Base-by-base conservation (phyloP, 371 early-diverging fungal genomes). In the Apophysomyces trapeziformis region DNA sequence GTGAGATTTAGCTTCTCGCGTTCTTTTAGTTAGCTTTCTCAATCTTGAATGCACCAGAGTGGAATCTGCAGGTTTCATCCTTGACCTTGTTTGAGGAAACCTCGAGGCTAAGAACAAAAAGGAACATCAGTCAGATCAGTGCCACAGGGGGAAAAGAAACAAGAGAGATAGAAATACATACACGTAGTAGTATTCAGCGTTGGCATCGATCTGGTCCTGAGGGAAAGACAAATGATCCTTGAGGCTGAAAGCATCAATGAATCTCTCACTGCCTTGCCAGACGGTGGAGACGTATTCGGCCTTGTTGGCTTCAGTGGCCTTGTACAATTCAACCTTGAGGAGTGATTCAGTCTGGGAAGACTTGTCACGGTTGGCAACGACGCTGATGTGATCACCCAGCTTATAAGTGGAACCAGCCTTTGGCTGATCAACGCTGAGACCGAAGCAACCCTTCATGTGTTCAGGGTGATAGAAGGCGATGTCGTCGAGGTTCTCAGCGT, bases 361-460 rank as follows among this genome's bases (percentile, higher is more conserved):
- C 21, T 47, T 60, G 43, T 78, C 80, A 63, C 80, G 79, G 50
- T 71, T 70, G 60, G 62, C 69, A 61, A 63, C 68, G 12, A 82
- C 43, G 36, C 68, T 72, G 43, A 76, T 57, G 38, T 82, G 82
- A 3, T 76, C 62, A 37, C 72, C 72, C 21, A 39, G 38, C 18
- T 72, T 67, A 61, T 69, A 66, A 26, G 64, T 66, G 14, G 41
- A 26, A 18, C 71, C 78, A 37, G 68, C 67, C 56, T 63, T 13
- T 56, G 83, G 83, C 8, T 69, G 68, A 7, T 71, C 67, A 43
- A 82, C 77, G 14, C 39, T 47, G 16, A 82, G 63, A 67, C 79
- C 83, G 68, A 78, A 82, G 58, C 83, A 82, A 58, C 83, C 83
- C 54, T 66, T 68, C 57, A 67, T 63, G 39, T 76, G 65, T 9